Evolutionary conservation across 495 filamentous ascomycete species (phyloP), one percentile per base, ranked within the genome.

Genomic region (Daldinia bambusicola): DNA sequence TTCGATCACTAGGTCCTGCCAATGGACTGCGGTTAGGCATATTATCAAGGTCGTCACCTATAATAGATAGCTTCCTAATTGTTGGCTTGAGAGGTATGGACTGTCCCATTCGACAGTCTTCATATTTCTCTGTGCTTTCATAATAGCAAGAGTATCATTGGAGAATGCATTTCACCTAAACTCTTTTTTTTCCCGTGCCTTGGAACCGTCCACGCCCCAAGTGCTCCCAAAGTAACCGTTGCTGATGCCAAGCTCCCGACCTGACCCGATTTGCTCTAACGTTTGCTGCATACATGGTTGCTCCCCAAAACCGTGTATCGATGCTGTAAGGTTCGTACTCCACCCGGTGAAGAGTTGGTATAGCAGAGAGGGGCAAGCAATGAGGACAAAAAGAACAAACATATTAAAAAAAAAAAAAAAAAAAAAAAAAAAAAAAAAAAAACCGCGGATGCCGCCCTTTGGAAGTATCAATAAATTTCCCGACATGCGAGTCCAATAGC

Each of bases 171-270:
- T 43, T 66, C 36, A 34, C 63, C 63, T 41, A 63, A 36, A 55
- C 41, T 32, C 41, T 32, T 51, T 56, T 61, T 52, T 51, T 56
- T 61, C 41, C 43, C 34, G 52, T 63, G 43, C 63, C 61, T 66
- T 71, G 50, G 61, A 58, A 51, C 66, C 58, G 41, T 48, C 34
- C 40, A 61, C 58, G 36, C 48, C 58, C 59, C 57, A 52, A 40
- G 59, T 56, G 55, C 64, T 67, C n/a, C n/a, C 63, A 61, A 50
- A 56, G 64, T 64, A 67, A 72, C 55, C 60, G 16, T 72, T 57
- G 69, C 64, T 67, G 60, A 72, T 72, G 60, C 69, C 64, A 68
- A 72, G 69, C 36, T 56, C 52, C 64, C 69, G 69, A 63, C 63
- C 60, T 53, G 38, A 67, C 64, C 69, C 60, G 63, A 67, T 67